Evolutionary conservation across 208 protist species (phyloP).

Genomic region (Acanthamoeba castellanii): DNA sequence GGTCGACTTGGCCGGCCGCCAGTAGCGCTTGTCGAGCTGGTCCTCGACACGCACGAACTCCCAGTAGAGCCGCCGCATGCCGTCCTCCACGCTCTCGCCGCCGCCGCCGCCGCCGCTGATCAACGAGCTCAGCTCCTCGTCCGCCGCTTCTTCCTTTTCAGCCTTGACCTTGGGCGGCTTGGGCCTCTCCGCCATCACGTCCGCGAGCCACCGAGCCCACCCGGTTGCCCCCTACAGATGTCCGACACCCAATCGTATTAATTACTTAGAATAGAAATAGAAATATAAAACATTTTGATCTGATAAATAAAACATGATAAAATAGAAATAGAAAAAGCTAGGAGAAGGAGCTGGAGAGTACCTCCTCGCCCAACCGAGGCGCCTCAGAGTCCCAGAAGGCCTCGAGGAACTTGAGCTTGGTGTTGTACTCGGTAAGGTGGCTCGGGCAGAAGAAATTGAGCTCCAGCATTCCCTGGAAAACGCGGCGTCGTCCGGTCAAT

Average conservation of each 20-base stretch:
- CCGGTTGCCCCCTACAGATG: neutral
- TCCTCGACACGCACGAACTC: conserved; percentile 23
- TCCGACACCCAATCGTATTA: neutral
- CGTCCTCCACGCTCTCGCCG: neutral
- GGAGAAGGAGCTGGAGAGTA: neutral
- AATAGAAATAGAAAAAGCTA: neutral
- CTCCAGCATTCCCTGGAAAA: conserved; percentile 19
- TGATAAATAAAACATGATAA: too few species aligned
- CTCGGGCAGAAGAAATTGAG: conserved; percentile 40
- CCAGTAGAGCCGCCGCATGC: conserved; percentile 35
- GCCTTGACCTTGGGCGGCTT: conserved; percentile 18
- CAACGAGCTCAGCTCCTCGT: conserved; percentile 10
- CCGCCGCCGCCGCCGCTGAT: too few species aligned
- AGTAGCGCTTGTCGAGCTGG: conserved; percentile 1
- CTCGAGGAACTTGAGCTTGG: conserved; percentile 57
- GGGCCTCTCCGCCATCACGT: conserved; percentile 36
- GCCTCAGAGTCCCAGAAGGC: conserved; percentile 59
- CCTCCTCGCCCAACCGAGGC: conserved; percentile 21
- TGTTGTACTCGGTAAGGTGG: conserved; percentile 9
- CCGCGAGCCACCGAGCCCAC: conserved; percentile 27
- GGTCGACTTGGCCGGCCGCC: conserved; percentile 4
- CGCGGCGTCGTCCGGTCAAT: neutral
- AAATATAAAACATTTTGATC: too few species aligned
- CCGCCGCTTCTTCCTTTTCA: neutral
- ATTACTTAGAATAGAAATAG: too few species aligned